Conservation (phyloP, 345 rosid species). For the Sonneratia alba region DNA sequence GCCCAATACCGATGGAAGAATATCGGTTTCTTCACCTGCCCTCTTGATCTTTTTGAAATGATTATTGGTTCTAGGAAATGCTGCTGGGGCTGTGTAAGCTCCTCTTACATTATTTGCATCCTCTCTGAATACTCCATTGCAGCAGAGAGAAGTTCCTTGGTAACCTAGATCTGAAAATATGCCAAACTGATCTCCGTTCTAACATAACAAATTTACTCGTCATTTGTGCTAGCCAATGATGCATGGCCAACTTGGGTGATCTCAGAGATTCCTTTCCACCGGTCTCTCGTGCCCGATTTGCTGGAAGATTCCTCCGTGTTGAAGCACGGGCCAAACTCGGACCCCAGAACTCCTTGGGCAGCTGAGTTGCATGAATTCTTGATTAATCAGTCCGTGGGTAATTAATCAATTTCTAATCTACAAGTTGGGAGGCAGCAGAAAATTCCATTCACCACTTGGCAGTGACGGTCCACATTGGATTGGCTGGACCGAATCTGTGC, state of each 20-base stretch:
- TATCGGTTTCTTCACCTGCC: too few species aligned
- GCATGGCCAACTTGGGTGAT: not conserved
- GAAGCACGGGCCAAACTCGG: not conserved
- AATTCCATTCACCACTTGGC: not conserved
- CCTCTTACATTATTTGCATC: too few species aligned
- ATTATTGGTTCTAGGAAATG: too few species aligned
- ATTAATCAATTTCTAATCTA: not conserved
- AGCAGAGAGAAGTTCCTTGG: too few species aligned
- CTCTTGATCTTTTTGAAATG: too few species aligned
- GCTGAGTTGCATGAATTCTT: too few species aligned
- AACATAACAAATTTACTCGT: too few species aligned
- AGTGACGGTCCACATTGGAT: not conserved
- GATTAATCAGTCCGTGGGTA: not conserved
- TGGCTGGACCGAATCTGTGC: not conserved
- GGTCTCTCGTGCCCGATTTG: not conserved
- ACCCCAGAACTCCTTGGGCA: not conserved
- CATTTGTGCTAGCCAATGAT: not conserved
- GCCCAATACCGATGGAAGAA: too few species aligned
- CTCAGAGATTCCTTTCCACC: not conserved
- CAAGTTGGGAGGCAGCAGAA: not conserved
- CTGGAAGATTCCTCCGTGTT: constrained; percentile 1
- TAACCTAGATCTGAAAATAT: too few species aligned
- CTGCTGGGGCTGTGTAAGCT: too few species aligned
- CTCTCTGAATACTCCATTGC: too few species aligned
- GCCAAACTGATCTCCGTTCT: too few species aligned